Evolutionary conservation across 2,329 filamentous ascomycete genomes (phyloP).

Genomic region (Colletotrichum musae): DNA sequence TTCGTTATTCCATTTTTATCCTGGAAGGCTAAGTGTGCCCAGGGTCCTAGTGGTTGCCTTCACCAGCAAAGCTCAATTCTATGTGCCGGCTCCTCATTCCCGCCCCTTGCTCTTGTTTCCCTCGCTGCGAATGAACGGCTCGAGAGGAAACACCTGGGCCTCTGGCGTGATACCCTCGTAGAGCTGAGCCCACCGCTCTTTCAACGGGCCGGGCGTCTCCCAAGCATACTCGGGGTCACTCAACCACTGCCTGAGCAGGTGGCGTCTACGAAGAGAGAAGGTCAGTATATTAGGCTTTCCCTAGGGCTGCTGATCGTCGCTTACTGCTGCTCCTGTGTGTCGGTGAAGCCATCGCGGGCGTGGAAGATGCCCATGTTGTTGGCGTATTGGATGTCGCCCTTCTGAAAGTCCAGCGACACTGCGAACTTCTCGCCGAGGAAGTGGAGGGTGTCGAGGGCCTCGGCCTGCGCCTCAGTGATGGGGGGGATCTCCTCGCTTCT

Average conservation of each 20-base stretch:
- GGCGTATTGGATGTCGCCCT: slow-evolving; percentile 69
- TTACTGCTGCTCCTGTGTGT: slow-evolving; percentile 60
- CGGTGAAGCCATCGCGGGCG: slow-evolving; percentile 63
- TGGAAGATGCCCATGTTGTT: slow-evolving; percentile 71
- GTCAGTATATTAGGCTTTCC: slow-evolving; percentile 40
- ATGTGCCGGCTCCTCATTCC: too few species aligned
- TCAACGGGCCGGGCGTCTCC: slow-evolving; percentile 61
- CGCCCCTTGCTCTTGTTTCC: slow-evolving; percentile 40
- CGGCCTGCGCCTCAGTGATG: slow-evolving; percentile 66
- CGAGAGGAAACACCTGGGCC: slow-evolving; percentile 68
- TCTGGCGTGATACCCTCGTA: slow-evolving; percentile 67
- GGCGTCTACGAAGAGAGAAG: slow-evolving; percentile 56
- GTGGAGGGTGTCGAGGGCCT: slow-evolving; percentile 67
- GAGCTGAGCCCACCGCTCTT: slow-evolving; percentile 65
- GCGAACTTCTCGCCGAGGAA: slow-evolving; percentile 63
- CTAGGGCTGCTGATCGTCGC: slow-evolving; percentile 43
- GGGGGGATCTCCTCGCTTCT: slow-evolving; percentile 69
- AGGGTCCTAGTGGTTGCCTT: too few species aligned
- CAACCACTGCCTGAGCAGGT: slow-evolving; percentile 66
- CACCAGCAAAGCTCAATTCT: too few species aligned
- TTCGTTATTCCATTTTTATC: neutral
- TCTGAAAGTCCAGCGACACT: slow-evolving; percentile 61
- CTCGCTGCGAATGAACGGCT: slow-evolving; percentile 56
- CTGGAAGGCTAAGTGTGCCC: neutral
- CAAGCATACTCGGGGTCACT: slow-evolving; percentile 65